Percentiles rank a stretch among this genome's conserved stretches.
Evolutionary conservation across 2,329 filamentous ascomycete genomes (phyloP).

Genomic region (Sporothrix humicola): DNA sequence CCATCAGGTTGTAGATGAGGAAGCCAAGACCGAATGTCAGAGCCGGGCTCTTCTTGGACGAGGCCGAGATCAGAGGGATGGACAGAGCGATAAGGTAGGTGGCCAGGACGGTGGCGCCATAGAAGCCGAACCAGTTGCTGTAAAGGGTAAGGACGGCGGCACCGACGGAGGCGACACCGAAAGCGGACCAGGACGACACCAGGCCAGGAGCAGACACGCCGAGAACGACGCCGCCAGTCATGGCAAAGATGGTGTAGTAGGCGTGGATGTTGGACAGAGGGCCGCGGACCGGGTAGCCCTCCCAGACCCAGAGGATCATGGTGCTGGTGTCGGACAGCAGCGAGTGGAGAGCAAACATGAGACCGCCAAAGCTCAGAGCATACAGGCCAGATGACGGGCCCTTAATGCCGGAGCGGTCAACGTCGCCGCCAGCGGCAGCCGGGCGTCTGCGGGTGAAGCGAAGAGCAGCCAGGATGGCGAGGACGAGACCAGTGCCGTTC

Average conservation of each 20-base stretch:
- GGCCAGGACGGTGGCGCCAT: slow-evolving; percentile 76
- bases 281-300: slow-evolving; percentile 88
- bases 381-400: slow-evolving; percentile 55
- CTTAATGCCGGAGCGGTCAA: slow-evolving; percentile 32
- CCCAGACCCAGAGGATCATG: slow-evolving; percentile 99
- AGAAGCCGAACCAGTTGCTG: slow-evolving; percentile 87
- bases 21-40: slow-evolving; percentile 87
- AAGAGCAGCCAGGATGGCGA: slow-evolving; percentile 77
- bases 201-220: slow-evolving; percentile 76
- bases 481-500: slow-evolving; percentile 80
- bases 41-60: slow-evolving; percentile 76
- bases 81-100: slow-evolving; percentile 82
- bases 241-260: slow-evolving; percentile 81
- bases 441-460: slow-evolving; percentile 73
- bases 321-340: slow-evolving; percentile 96
- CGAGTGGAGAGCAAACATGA: slow-evolving; percentile 90
- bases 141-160: slow-evolving; percentile 78
- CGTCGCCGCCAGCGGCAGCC: slow-evolving; percentile 48
- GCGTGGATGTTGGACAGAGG: slow-evolving; percentile 90
- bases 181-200: slow-evolving; percentile 78
- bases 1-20: slow-evolving; percentile 88
- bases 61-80: slow-evolving; percentile 75
- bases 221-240: slow-evolving; percentile 79
- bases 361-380: slow-evolving; percentile 77
- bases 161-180: slow-evolving; percentile 76